Conservation (phyloP, 2,329 filamentous ascomycete species). For the Mycosphaerella arachidis region DNA sequence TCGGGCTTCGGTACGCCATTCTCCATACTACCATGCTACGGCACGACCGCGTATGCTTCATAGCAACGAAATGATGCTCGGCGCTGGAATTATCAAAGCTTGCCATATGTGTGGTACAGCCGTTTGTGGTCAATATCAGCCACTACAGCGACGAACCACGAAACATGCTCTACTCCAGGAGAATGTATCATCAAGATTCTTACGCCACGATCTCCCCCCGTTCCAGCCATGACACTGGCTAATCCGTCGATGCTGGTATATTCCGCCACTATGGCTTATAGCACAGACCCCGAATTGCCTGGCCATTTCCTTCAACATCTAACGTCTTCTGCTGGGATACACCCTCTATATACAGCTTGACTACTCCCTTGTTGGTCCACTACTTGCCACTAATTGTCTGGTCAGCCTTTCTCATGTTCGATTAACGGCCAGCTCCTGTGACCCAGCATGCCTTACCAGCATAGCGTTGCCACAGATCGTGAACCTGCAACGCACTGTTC, state of each 20-base stretch:
- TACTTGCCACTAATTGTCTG: background rate
- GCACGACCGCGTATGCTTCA: background rate
- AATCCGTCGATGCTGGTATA: background rate
- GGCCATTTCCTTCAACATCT: background rate
- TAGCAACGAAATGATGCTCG: background rate
- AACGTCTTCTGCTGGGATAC: background rate
- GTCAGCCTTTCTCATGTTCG: background rate
- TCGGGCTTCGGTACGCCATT: no score
- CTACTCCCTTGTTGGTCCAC: background rate
- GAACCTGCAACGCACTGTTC: background rate
- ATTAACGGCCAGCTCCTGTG: background rate
- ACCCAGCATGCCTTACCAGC: background rate
- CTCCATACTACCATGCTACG: background rate
- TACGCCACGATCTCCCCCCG: background rate
- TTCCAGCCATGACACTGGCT: background rate
- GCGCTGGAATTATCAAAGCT: background rate
- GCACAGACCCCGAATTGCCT: background rate
- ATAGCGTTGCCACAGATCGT: background rate
- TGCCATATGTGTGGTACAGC: background rate
- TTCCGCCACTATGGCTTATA: background rate
- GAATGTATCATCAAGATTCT: background rate
- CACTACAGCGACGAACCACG: background rate
- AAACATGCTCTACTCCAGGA: background rate
- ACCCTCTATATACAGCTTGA: background rate
- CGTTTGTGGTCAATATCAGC: background rate